Base-by-base conservation (phyloP, 2,329 filamentous ascomycete species). In the Fusarium chaquense region DNA sequence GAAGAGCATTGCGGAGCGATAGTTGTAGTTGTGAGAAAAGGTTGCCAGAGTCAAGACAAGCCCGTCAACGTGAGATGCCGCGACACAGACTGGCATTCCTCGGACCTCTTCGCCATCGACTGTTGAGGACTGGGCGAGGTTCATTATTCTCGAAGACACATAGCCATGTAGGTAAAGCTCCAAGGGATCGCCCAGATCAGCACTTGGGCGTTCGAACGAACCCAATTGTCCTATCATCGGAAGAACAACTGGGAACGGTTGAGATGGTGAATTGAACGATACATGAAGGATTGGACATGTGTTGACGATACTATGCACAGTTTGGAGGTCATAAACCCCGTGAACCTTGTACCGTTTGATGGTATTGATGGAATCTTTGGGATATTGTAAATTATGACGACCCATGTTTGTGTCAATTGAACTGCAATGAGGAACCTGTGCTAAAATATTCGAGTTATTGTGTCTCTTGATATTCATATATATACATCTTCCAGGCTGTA, bases 221-320 rank as follows among this genome's bases (percentile, higher is more conserved):
- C 89, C 92, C 84, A 96, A 90, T 71, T 92, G 89, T 45, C 93
- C 93, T 73, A 97, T 93, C 93, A 97, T 96, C 51, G 93, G 93
- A 2, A 97, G 84, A 51, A 91, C 89, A 44, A 89, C 87, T 2
- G 93, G 93, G 74, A 94, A 96, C 0, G 91, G 90, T 45, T 89
- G 87, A 44, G 83, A 80, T 0, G 86, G 82, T 6, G 85, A 80
- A 50, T 86, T 88, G 83, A 97, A 97, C 58, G 93, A 93, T 70
- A 97, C 89, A 80, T 97, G 90, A 20, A 96, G 84, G 46, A 97
- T 86, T 24, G 87, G 89, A n/a, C 87, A 87, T n/a, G 84, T 84
- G 79, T 95, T 94, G 78, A 97, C 84, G 75, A 97, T 91, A 54
- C 80, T 78, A 78, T 97, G 92, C 73, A 97, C 92, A 12, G 89